Evolutionary conservation across 192 early-diverging fungal species (phyloP).

Genomic region (Dispira simplex): DNA sequence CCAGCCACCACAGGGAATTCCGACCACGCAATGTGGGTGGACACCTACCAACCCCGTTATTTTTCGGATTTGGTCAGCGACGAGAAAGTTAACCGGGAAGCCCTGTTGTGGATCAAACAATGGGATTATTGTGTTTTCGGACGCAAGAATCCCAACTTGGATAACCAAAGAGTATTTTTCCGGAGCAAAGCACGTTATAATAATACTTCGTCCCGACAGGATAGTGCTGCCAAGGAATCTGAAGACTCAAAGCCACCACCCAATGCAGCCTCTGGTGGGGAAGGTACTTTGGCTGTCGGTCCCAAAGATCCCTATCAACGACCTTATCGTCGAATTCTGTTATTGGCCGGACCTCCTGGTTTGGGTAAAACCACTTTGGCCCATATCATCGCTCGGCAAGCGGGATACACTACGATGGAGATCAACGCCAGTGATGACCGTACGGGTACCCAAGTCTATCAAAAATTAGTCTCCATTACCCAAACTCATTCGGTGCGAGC

Average conservation of each 20-base stretch:
- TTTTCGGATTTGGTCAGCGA: constrained; percentile 85
- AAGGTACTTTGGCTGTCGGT: no score
- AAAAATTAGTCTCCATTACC: constrained; percentile 57
- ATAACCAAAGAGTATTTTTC: no score
- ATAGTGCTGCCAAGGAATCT: neutral
- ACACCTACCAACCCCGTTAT: constrained; percentile 70
- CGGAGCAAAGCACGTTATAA: neutral
- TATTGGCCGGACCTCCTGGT: constrained; percentile 85
- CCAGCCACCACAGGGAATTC: constrained; percentile 1
- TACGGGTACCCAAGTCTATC: constrained; percentile 52
- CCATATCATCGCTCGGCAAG: constrained; percentile 76
- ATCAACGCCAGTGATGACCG: constrained; percentile 98
- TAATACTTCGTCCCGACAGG: neutral
- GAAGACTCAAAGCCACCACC: neutral
- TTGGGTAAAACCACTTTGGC: constrained; percentile 96
- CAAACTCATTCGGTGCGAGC: constrained; percentile 58
- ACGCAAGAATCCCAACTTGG: constrained; percentile 9
- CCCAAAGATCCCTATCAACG: constrained; percentile 21
- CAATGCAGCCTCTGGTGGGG: no score
- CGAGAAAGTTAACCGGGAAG: constrained; percentile 77
- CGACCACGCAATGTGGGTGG: constrained; percentile 53
- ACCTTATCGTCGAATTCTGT: constrained; percentile 30
- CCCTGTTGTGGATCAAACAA: constrained; percentile 85
- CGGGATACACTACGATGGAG: constrained; percentile 83
- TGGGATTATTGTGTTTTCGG: constrained; percentile 97